Evolutionary conservation across 306 rosid genomes (phyloP).

Genomic region (Quercus bicolor): DNA sequence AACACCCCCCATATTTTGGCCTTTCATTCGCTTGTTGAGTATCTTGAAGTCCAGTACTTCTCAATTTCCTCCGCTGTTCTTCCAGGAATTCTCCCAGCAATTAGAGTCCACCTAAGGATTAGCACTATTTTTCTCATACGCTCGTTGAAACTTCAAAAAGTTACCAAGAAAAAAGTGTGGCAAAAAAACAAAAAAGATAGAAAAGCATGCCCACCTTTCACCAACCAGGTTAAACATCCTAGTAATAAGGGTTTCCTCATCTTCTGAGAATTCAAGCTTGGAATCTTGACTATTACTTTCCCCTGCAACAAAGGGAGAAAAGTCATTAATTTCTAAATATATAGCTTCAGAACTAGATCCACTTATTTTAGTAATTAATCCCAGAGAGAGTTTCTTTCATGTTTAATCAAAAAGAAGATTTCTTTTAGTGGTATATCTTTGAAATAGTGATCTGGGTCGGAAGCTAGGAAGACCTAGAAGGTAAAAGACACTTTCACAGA

Average conservation of each 20-base stretch:
- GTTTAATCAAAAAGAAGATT: background rate
- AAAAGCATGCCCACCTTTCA: conserved; percentile 49
- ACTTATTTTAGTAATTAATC: background rate
- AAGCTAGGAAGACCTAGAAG: background rate
- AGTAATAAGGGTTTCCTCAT: conserved; percentile 73
- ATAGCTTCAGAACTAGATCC: background rate
- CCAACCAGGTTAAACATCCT: conserved; percentile 89
- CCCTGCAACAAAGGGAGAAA: conserved; percentile 27
- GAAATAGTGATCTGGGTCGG: background rate
- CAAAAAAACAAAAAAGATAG: background rate
- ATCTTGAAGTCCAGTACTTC: conserved; percentile 78
- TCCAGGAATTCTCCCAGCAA: conserved; percentile 98
- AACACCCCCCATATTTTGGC: conserved; percentile 1
- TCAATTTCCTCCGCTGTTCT: conserved; percentile 94
- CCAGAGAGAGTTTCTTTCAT: background rate
- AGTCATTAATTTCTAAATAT: background rate
- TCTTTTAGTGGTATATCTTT: too few relatives aligned
- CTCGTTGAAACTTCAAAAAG: background rate
- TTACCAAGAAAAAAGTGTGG: background rate
- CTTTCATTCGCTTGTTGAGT: conserved; percentile 52
- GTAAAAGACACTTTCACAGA: too few relatives aligned
- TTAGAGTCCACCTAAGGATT: conserved; percentile 70
- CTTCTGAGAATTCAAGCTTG: conserved; percentile 68
- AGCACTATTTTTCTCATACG: background rate
- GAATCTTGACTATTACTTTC: conserved; percentile 41